phyloP scores from a whole-genome alignment of 148 eudicot species.

The Chenopodium quinoa region DNA sequence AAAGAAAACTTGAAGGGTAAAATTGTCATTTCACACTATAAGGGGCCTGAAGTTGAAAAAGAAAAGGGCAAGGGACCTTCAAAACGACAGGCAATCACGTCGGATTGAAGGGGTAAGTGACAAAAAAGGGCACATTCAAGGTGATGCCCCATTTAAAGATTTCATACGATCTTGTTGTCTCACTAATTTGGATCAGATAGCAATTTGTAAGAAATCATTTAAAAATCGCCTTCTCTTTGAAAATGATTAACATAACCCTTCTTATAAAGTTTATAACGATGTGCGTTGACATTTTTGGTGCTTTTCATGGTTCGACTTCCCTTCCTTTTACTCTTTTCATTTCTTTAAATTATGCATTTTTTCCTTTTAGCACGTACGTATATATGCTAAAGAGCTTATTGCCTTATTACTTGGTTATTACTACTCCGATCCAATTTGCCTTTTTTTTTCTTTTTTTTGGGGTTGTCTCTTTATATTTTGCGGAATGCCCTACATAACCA shows the following conservation, averaged over 20 bases:
- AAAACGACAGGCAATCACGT: constrained; percentile 49
- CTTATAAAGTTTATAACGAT: not conserved
- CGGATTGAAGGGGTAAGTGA: constrained; percentile 35
- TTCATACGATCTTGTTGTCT: constrained; percentile 55
- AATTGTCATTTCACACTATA: not conserved
- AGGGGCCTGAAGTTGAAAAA: not conserved
- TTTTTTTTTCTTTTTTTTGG: too few relatives aligned
- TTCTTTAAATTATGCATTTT: too few relatives aligned
- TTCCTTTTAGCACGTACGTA: too few relatives aligned
- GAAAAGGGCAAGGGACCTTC: constrained; percentile 1
- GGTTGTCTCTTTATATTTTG: too few relatives aligned
- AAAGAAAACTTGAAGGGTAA: not conserved
- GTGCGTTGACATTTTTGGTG: constrained; percentile 19
- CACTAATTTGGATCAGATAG: constrained; percentile 36
- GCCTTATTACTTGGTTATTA: too few relatives aligned
- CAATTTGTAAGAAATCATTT: constrained; percentile 23
- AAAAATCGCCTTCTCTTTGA: constrained; percentile 20
- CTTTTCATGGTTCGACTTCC: not conserved
- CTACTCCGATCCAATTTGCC: too few relatives aligned
- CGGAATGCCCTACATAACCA: too few relatives aligned
- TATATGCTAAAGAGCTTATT: too few relatives aligned
- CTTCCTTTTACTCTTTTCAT: too few relatives aligned
- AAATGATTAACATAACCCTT: constrained; percentile 38
- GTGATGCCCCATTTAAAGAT: constrained; percentile 53
- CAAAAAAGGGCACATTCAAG: constrained; percentile 35